phyloP scores from a whole-genome alignment of 2,329 filamentous ascomycete species.

The Blastomyces parvus region DNA sequence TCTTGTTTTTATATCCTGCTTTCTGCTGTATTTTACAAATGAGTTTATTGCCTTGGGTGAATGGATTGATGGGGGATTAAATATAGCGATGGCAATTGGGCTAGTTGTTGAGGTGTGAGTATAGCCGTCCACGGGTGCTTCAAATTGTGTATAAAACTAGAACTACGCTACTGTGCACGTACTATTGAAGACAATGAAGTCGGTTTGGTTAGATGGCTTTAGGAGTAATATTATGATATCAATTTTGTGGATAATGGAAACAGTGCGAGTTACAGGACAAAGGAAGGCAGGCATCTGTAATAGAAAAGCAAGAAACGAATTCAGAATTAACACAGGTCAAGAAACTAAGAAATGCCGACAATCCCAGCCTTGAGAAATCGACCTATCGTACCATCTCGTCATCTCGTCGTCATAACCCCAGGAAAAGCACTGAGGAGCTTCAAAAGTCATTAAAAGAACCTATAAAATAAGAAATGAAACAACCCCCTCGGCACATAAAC shows the following conservation, averaged over 20 bases:
- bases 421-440: not conserved
- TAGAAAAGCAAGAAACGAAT: not conserved
- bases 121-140: too few relatives aligned
- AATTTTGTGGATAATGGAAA: not conserved
- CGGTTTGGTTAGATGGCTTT: not conserved
- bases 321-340: not conserved
- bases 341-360: not conserved
- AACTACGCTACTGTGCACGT: not conserved
- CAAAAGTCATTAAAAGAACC: not conserved
- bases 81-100: not conserved
- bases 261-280: not conserved
- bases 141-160: too few relatives aligned
- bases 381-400: not conserved
- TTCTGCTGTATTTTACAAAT: too few relatives aligned
- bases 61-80: not conserved
- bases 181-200: not conserved
- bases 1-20: not conserved
- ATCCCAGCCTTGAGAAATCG: not conserved
- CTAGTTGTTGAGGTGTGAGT: not conserved
- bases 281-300: not conserved
- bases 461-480: not conserved
- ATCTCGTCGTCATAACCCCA: not conserved
- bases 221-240: not conserved
- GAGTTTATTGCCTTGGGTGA: not conserved
- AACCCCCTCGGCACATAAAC: not conserved